Conservation (phyloP, 345 rosid species). For the Moricandia arvensis region DNA sequence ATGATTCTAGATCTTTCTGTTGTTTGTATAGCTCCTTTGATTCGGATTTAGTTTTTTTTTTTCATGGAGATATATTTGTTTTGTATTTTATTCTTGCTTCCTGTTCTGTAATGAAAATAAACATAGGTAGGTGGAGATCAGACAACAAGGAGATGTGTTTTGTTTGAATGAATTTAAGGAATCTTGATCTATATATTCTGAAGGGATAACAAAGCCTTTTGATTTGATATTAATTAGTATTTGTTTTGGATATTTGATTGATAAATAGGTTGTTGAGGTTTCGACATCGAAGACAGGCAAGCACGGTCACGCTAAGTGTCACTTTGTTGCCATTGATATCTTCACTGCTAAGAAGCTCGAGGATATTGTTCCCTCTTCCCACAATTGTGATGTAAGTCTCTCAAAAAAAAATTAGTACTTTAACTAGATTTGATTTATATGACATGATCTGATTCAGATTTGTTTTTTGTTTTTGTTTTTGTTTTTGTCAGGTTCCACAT, state of each 20-base stretch:
- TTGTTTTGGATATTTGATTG: neutral
- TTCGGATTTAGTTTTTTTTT: neutral
- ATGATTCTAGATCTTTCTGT: slow-evolving; percentile 9
- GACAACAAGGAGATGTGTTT: neutral
- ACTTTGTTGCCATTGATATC: slow-evolving; percentile 85
- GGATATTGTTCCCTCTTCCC: slow-evolving; percentile 91
- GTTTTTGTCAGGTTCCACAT: slow-evolving; percentile 57
- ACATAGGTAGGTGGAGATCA: neutral
- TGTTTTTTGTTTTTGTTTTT: neutral
- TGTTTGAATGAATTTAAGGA: neutral
- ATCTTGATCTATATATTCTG: neutral
- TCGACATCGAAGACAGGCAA: slow-evolving; percentile 87
- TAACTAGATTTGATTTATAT: neutral
- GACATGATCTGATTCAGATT: neutral
- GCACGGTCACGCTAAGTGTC: slow-evolving; percentile 95
- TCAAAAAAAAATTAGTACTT: neutral
- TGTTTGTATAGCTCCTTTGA: neutral
- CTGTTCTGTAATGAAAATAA: neutral
- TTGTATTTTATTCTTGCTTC: neutral
- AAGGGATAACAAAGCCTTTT: neutral
- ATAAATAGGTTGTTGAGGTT: slow-evolving; percentile 77
- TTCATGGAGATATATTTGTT: neutral
- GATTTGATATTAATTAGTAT: neutral
- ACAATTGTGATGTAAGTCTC: slow-evolving; percentile 70
- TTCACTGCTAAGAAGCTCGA: slow-evolving; percentile 81